A percentile compares a stretch with the other conserved stretches of the same genome.
Evolutionary conservation across 2,329 filamentous ascomycete species (phyloP).

Genomic region (Monosporascus sp.): DNA sequence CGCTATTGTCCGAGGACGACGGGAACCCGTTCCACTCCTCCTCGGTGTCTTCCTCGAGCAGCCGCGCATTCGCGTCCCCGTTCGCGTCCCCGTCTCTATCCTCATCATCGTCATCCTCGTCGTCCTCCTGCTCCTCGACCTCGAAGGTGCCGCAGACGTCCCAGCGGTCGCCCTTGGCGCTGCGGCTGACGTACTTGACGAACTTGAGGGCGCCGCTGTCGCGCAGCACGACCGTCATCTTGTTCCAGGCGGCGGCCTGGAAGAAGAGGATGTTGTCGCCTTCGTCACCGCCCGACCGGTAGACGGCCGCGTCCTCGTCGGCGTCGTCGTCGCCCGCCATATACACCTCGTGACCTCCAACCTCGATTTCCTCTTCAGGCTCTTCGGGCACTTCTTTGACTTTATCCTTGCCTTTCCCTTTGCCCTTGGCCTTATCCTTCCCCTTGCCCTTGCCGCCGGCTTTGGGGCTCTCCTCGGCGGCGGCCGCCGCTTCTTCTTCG

Average conservation of each 20-base stretch:
- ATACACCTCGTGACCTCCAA: constrained; percentile 82
- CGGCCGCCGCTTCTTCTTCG: constrained; percentile 41
- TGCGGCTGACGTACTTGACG: constrained; percentile 88
- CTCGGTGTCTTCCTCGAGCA: constrained; percentile 41
- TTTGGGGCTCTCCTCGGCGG: constrained; percentile 30
- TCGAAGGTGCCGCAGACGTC: constrained; percentile 79
- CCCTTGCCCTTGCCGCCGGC: constrained; percentile 26
- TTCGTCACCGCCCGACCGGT: constrained; percentile 74
- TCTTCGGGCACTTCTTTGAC: constrained; percentile 21
- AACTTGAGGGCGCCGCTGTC: constrained; percentile 86
- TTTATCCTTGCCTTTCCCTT: constrained; percentile 24
- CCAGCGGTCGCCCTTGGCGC: constrained; percentile 85
- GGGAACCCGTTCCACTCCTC: constrained; percentile 58
- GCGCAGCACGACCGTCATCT: constrained; percentile 81
- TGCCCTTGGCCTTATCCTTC: constrained; percentile 26
- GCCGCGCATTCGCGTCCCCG: constrained; percentile 21
- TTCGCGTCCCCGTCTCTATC: constrained; percentile 29
- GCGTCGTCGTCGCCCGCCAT: constrained; percentile 82
- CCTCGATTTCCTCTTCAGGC: constrained; percentile 43
- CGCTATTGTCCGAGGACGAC: constrained; percentile 17
- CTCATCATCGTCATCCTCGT: constrained; percentile 33
- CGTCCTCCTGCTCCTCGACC: constrained; percentile 54
- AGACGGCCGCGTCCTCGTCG: constrained; percentile 77
- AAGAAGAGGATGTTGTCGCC: constrained; percentile 59
- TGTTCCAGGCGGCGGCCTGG: constrained; percentile 74